phyloP scores from a whole-genome alignment of 805 yeast genomes.

The Candida palmyrensis region DNA sequence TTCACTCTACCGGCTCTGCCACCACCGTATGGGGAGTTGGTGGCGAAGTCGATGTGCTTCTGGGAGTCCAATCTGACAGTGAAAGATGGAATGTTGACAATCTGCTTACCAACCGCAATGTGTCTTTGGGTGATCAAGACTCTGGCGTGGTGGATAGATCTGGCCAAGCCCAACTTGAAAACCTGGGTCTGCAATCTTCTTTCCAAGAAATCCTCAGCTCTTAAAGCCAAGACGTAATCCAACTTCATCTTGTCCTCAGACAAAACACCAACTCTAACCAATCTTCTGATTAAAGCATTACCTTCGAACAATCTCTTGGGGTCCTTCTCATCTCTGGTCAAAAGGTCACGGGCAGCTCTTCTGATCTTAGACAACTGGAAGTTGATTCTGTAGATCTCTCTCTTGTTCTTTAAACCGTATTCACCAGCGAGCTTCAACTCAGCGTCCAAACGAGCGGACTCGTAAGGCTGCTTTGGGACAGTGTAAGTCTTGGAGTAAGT shows the following conservation, averaged over 20 bases:
- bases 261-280: slow-evolving; percentile 98
- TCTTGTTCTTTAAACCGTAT: slow-evolving; percentile 99
- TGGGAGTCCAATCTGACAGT: slow-evolving; percentile 99
- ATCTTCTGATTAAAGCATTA: slow-evolving; percentile 99
- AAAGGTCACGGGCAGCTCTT: slow-evolving; percentile 99
- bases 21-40: slow-evolving; percentile 99
- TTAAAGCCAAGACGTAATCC: slow-evolving; percentile 98
- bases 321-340: slow-evolving; percentile 99
- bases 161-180: slow-evolving; percentile 98
- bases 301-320: slow-evolving; percentile 99
- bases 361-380: slow-evolving; percentile 99
- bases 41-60: slow-evolving; percentile 99
- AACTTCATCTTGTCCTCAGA: slow-evolving; percentile 99
- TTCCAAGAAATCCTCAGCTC: slow-evolving; percentile 98
- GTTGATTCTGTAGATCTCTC: slow-evolving; percentile 99
- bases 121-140: slow-evolving; percentile 98
- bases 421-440: slow-evolving; percentile 99
- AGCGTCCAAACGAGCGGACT: slow-evolving; percentile 98
- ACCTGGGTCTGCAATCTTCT: slow-evolving; percentile 99
- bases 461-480: slow-evolving; percentile 99
- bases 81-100: slow-evolving; percentile 98
- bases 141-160: slow-evolving; percentile 99
- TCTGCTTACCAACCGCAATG: slow-evolving; percentile 99
- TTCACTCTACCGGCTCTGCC: slow-evolving; percentile 99
- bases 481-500: slow-evolving; percentile 99